Base-by-base conservation (phyloP, 2,329 filamentous ascomycete genomes). In the Fusarium metavorans region DNA sequence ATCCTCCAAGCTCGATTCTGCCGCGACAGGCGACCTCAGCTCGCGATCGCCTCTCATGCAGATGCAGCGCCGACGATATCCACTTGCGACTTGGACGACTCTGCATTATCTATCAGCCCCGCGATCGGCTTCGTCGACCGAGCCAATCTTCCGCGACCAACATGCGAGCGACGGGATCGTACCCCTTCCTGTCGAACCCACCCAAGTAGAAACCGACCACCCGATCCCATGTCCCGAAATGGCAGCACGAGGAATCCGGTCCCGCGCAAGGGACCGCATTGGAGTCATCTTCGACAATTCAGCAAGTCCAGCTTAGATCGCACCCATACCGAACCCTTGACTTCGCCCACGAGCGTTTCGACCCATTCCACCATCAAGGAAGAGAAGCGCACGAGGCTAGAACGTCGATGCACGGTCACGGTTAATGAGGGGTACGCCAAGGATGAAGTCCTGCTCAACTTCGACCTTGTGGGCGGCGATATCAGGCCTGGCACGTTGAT, bases 371-470 rank as follows among this genome's bases (percentile, higher is more conserved):
- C 88, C 10, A 78, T 82, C 43, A 81, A 77, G 48, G 82, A 83
- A 35, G 79, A 81, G 60, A 81, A 78, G 70, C 75, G 78, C 34
- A 73, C 80, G 43, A 82, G 80, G 56, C 63, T 82, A 20, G 87
- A 89, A 76, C 84, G 87, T 34, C 83, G 84, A 72, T 91, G 88
- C 76, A 87, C 84, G 50, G 86, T 91, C 64, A 87, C 87, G 10
- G 87, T 91, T 76, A 93, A 95, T 81, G 94, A 97, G 75, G 91
- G 89, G 48, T 93, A 95, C 78, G 92, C 92, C 10, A 89, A 89
- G 67, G 94, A 97, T 78, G 94, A 96, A 77, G 92, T 97, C 52
- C 87, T 97, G 25, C 88, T 97, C 78, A 97, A 96, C 80, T 87
- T 92, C 67, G 91, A 94, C 66, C 87, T 92, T 18, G 90, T 96